Evolutionary conservation across 208 protist species (phyloP).

Genomic region (Acanthamoeba castellanii): DNA sequence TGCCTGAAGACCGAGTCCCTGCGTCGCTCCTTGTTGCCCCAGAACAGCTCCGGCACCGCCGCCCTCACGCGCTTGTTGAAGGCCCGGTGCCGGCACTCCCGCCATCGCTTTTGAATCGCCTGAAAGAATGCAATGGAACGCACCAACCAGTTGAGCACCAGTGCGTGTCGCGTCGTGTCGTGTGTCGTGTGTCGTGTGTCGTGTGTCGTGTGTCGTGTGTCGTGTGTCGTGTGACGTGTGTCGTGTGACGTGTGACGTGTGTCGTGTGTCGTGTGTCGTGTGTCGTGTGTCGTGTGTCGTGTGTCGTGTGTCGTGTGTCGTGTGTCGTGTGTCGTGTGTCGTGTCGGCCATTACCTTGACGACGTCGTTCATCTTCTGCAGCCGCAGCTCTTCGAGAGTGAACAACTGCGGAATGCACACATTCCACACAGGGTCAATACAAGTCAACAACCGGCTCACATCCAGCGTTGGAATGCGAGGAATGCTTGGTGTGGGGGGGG

Average conservation of each 20-base stretch:
- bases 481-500: background rate
- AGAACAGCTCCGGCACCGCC: conserved; percentile 81
- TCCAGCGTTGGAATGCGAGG: background rate
- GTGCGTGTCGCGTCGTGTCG: no score
- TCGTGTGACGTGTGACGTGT: no score
- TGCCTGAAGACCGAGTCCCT: conserved; percentile 83
- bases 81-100: conserved; percentile 73
- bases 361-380: conserved; percentile 74
- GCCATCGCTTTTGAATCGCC: conserved; percentile 87
- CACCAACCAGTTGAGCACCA: conserved; percentile 80
- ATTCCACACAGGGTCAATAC: background rate
- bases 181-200: no score
- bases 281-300: no score
- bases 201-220: no score
- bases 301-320: no score
- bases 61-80: conserved; percentile 46
- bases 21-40: conserved; percentile 87
- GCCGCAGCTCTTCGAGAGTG: conserved; percentile 48
- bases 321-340: no score
- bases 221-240: no score
- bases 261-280: no score
- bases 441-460: background rate
- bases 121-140: background rate
- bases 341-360: conserved; percentile 19
- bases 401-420: conserved; percentile 28